phyloP scores from a whole-genome alignment of 306 rosid species.

The Purshia tridentata region DNA sequence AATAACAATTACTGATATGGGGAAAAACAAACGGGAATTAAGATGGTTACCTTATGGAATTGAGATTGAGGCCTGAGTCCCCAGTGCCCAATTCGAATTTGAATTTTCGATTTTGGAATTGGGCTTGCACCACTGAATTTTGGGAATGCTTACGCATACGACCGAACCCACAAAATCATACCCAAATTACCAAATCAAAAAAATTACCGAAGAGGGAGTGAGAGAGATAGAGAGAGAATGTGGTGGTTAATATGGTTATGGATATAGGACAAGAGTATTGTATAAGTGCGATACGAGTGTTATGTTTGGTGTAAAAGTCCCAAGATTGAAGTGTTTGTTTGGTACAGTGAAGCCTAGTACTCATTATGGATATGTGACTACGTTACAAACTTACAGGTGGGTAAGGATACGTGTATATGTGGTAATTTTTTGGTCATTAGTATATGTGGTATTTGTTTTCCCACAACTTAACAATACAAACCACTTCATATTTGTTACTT shows the following conservation, averaged over 20 bases:
- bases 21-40: not conserved
- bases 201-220: not conserved
- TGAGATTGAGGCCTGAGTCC: slow-evolving; percentile 3
- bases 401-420: not conserved
- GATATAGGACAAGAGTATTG: not conserved
- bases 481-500: too few relatives aligned
- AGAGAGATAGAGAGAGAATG: not conserved
- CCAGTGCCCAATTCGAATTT: slow-evolving; percentile 9
- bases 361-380: not conserved
- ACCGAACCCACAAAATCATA: not conserved
- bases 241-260: slow-evolving; percentile 4
- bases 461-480: too few relatives aligned
- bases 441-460: too few relatives aligned
- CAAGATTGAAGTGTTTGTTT: not conserved
- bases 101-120: not conserved
- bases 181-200: too few relatives aligned
- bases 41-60: not conserved
- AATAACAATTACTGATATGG: not conserved
- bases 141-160: not conserved
- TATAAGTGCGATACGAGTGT: too few relatives aligned
- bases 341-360: not conserved
- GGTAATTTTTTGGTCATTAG: too few relatives aligned
- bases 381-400: not conserved
- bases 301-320: too few relatives aligned
- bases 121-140: slow-evolving; percentile 6